phyloP scores from a whole-genome alignment of 129 eudicot genomes.

The Tagetes patula region DNA sequence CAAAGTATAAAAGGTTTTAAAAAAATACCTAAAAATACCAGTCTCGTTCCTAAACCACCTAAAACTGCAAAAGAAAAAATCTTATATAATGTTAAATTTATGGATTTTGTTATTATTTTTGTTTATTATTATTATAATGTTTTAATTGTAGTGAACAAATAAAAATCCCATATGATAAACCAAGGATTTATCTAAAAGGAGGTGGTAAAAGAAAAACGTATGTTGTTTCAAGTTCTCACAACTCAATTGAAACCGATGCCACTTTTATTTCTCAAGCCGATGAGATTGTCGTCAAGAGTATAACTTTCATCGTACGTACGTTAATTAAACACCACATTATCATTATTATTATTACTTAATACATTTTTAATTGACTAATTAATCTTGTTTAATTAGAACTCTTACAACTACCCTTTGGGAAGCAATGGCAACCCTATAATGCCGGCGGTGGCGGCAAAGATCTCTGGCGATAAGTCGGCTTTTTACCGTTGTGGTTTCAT shows the following conservation, averaged over 20 bases:
- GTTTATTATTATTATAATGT: background rate
- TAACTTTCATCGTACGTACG: conserved; percentile 58
- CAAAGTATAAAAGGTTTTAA: no score
- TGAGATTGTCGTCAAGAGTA: conserved; percentile 50
- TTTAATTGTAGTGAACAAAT: conserved; percentile 62
- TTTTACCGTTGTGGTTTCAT: conserved; percentile 64
- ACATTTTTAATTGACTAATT: background rate
- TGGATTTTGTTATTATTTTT: background rate
- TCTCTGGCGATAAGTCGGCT: conserved; percentile 61
- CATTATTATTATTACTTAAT: background rate
- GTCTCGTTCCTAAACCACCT: no score
- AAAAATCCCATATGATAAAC: conserved; percentile 51
- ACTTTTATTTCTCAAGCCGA: conserved; percentile 65
- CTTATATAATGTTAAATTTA: background rate
- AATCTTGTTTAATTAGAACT: conserved; percentile 43
- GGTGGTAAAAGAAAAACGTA: conserved; percentile 47
- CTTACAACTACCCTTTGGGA: conserved; percentile 54
- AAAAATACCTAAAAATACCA: no score
- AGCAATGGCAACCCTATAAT: conserved; percentile 24
- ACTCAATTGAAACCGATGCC: conserved; percentile 41
- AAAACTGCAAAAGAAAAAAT: no score
- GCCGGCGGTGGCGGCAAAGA: conserved; percentile 61
- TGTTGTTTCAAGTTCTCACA: conserved; percentile 51
- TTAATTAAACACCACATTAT: no score
- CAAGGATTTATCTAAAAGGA: conserved; percentile 70